phyloP scores from a whole-genome alignment of 805 yeast genomes.

The Barnettozyma wickerhamii region DNA sequence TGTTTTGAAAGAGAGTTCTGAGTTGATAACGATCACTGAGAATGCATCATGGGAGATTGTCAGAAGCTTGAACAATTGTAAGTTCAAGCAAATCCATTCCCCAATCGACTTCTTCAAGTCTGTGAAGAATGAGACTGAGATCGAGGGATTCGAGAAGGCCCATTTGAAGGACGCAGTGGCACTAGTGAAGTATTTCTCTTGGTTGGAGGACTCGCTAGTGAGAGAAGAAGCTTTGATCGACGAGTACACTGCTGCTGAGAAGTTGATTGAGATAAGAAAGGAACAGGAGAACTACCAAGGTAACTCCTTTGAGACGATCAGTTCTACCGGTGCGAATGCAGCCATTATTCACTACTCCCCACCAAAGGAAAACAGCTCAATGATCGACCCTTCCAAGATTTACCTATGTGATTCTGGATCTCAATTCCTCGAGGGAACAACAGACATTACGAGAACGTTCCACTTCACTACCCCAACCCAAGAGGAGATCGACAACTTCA shows the following conservation, averaged over 20 bases:
- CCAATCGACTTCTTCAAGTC: slow-evolving; percentile 69
- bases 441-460: slow-evolving; percentile 88
- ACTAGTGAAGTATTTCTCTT: slow-evolving; percentile 66
- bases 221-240: slow-evolving; percentile 40
- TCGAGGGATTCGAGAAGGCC: slow-evolving; percentile 65
- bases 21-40: slow-evolving; percentile 47
- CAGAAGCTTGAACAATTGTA: slow-evolving; percentile 40
- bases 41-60: slow-evolving; percentile 67
- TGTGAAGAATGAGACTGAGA: slow-evolving; percentile 69
- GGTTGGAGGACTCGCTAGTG: slow-evolving; percentile 66
- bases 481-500: slow-evolving; percentile 64
- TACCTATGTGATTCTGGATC: slow-evolving; percentile 89
- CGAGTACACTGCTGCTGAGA: slow-evolving; percentile 64
- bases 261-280: slow-evolving; percentile 51
- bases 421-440: slow-evolving; percentile 90
- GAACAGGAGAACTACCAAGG: slow-evolving; percentile 56
- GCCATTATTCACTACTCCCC: slow-evolving; percentile 78
- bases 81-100: slow-evolving; percentile 41
- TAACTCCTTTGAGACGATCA: slow-evolving; percentile 70
- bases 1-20: slow-evolving; percentile 17
- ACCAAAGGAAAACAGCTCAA: slow-evolving; percentile 47
- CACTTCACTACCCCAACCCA: slow-evolving; percentile 56
- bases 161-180: slow-evolving; percentile 85
- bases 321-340: slow-evolving; percentile 72
- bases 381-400: slow-evolving; percentile 62